Percentiles rank a stretch among this genome's conserved stretches.
These are phyloP conservation scores for Microdochium bolleyi DNA, from an alignment of 2,329 filamentous ascomycete species.

Conservation along the genomic window DNA sequence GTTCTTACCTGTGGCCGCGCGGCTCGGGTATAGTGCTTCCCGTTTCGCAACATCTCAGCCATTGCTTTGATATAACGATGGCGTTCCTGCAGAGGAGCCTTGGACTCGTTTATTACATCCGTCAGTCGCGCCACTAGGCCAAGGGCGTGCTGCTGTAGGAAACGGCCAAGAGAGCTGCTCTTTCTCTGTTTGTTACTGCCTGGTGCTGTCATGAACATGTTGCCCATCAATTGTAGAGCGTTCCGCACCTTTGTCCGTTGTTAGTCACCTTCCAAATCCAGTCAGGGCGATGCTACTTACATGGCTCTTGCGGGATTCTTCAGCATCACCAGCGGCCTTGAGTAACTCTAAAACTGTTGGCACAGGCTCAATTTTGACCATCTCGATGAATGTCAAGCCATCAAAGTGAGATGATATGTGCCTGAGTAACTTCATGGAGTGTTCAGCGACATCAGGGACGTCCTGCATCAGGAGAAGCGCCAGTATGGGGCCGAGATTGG, in stretches of 20 bases:
- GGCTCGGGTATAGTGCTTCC: conserved; percentile 63
- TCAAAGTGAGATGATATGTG: conserved; percentile 65
- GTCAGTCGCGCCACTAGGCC: conserved; percentile 81
- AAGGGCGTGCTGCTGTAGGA: conserved; percentile 76
- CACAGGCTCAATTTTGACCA: conserved; percentile 70
- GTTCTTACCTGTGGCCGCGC: conserved; percentile 72
- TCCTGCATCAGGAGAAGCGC: conserved; percentile 53
- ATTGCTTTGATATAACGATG: conserved; percentile 73
- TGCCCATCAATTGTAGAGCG: conserved; percentile 38
- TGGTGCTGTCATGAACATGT: conserved; percentile 27
- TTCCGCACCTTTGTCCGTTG: conserved; percentile 30
- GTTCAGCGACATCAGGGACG: conserved; percentile 48
- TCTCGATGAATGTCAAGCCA: conserved; percentile 53
- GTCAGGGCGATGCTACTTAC: conserved; percentile 33
- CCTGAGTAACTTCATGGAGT: conserved; percentile 60
- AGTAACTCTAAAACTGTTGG: conserved; percentile 73
- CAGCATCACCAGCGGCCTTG: conserved; percentile 65
- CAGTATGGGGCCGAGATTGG: conserved; percentile 50
- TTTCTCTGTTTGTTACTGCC: conserved; percentile 39
- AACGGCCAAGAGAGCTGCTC: conserved; percentile 56
- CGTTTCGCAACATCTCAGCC: conserved; percentile 77
- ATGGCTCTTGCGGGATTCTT: conserved; percentile 44
- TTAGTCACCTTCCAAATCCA: conserved; percentile 14
- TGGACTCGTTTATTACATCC: conserved; percentile 64
- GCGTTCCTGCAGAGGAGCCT: conserved; percentile 55